Base-by-base conservation (phyloP, 2,329 filamentous ascomycete species). In the Saccharata proteae region DNA sequence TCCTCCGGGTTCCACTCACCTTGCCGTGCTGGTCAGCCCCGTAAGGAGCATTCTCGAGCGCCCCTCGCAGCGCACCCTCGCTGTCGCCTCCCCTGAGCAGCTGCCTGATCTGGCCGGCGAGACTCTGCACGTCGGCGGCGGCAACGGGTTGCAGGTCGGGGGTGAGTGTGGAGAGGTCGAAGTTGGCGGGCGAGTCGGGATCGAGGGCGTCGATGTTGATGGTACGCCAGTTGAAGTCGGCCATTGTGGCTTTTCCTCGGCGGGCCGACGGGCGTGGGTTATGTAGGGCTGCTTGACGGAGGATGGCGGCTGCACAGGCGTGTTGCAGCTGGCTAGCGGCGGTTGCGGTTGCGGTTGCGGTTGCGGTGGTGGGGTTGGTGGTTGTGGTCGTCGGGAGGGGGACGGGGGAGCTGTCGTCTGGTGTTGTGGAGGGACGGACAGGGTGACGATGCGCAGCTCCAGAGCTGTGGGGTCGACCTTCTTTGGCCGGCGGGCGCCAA, bases 171-270 rank as follows among this genome's bases (percentile, higher is more conserved):
- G 78, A 72, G 40, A 82, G 75, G 60, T 92, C 82, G 64, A 96
- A 96, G 71, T 94, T 96, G 59, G 74, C 64, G 43, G 81, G 74
- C 47, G 84, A 90, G 59, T 96, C 86, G 37, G 86, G 83, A 57
- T 90, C 81, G 47, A 93, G 71, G 45, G 79, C 77, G 56, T 94
- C 86, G 57, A 94, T 80, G 69, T 94, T 84, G 69, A 94, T 90
- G 43, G 84, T 93, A 58, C 86, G 82, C 64, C 71, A 77, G 55
- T 77, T 77, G 59, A 71, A 56, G 33, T 54, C 48, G 24, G 62
- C 57, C 62, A 64, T 65, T 38, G 38, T 43, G 36, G 35, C n/a
- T n/a, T n/a, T 19, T 37, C 16, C n/a, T 11, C 9, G 8, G 17
- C 6, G 28, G 10, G 12, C 16, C 11, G 27, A 29, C 9, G 9